These are phyloP conservation scores for Globisporangium viniferum DNA, from an alignment of 352 stramenopile genomes.

Conservation along the genomic window DNA sequence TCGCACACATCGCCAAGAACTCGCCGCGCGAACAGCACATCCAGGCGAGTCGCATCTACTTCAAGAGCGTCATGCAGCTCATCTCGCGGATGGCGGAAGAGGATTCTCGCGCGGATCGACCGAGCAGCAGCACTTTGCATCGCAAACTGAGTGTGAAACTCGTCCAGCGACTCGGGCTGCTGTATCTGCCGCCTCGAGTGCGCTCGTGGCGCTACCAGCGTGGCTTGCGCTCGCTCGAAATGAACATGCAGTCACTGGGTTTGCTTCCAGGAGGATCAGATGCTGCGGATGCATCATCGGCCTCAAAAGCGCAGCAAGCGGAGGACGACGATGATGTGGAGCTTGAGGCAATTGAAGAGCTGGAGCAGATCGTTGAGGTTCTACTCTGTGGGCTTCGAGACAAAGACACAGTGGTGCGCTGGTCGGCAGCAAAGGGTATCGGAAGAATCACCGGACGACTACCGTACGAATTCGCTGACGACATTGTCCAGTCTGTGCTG, in stretches of 20 bases:
- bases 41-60: conserved; percentile 69
- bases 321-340: conserved; percentile 44
- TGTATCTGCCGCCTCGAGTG: conserved; percentile 94
- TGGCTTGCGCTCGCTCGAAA: conserved; percentile 89
- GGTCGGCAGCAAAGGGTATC: conserved; percentile 98
- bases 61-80: conserved; percentile 65
- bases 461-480: conserved; percentile 92
- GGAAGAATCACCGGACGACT: conserved; percentile 95
- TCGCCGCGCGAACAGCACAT: conserved; percentile 71
- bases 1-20: conserved; percentile 81
- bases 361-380: conserved; percentile 97
- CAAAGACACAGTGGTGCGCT: conserved; percentile 97
- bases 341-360: conserved; percentile 90
- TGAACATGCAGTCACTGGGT: conserved; percentile 82
- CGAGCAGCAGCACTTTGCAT: conserved; percentile 79
- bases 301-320: conserved; percentile 9
- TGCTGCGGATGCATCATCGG: background rate
- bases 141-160: conserved; percentile 97
- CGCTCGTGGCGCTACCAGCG: conserved; percentile 96
- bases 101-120: conserved; percentile 32
- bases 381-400: conserved; percentile 88
- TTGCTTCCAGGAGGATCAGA: conserved; percentile 17
- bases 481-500: conserved; percentile 96
- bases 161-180: conserved; percentile 92
- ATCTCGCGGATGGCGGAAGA: conserved; percentile 56